Base-by-base conservation (phyloP, 371 early-diverging fungal species). In the Saksenaea oblongispora region DNA sequence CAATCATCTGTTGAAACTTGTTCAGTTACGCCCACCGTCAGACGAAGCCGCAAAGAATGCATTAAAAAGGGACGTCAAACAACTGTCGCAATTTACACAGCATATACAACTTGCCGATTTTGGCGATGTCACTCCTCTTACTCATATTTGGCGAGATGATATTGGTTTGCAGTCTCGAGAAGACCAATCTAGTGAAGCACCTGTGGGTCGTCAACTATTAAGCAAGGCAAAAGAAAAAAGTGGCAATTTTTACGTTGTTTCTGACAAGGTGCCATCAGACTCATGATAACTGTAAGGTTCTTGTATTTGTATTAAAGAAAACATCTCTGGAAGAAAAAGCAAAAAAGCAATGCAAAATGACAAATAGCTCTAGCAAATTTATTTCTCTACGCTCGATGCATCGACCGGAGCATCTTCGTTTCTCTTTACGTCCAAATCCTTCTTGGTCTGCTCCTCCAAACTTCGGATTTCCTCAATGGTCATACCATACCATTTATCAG, bases 401-500 rank as follows among this genome's bases (percentile, higher is more conserved):
- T 47, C 24, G 51, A 22, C 24, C 7, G 60, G 34, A n/a, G 44
- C 22, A 14, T 56, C 72, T 10, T 42, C 55, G 39, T 72, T 68
- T 72, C 72, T 72, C 69, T 72, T 72, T 37, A 39, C 75, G 11
- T 80, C 76, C 42, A 89, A 69, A 10, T 86, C 86, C 27, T 78
- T 74, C 71, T 86, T 86, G 15, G 89, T 86, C 56, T 85, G 74
- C 54, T 75, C 87, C 66, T 90, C 90, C 64, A 85, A 63, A 37
- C 66, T 71, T 58, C 90, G 75, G 41, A 90, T 80, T 44, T 88
- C 84, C 34, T 89, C 85, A 70, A 90, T 87, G 1, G 88, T 78
- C 77, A 90, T 76, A n/a, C 89, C 89, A 64, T 72, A 76, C 90
- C 90, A 90, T 59, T 73, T 76, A 47, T 90, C 90, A 66, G 88